Percentiles rank a stretch among this genome's conserved stretches.
Evolutionary conservation across 2,329 filamentous ascomycete species (phyloP).

Genomic region (Hymenoscyphus fructigenus): DNA sequence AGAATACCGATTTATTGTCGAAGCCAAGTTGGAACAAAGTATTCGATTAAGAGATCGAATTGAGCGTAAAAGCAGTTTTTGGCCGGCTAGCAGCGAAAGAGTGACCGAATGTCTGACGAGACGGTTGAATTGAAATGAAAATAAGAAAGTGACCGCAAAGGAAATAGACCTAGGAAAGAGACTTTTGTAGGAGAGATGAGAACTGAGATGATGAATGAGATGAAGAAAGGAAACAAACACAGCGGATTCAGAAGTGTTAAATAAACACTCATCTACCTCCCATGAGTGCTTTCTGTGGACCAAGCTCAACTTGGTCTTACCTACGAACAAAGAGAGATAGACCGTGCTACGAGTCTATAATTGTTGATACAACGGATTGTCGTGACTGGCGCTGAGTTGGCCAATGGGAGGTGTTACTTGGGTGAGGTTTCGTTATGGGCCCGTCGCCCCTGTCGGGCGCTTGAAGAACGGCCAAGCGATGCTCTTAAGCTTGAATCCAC

Average conservation of each 20-base stretch:
- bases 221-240: slow-evolving; percentile 27
- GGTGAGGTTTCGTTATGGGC: slow-evolving; percentile 13
- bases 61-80: slow-evolving; percentile 16
- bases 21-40: background rate
- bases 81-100: slow-evolving; percentile 34
- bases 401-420: slow-evolving; percentile 31
- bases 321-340: slow-evolving; percentile 18
- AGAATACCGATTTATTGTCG: background rate
- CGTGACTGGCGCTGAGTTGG: slow-evolving; percentile 33
- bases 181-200: slow-evolving; percentile 30
- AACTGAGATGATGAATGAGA: slow-evolving; percentile 28
- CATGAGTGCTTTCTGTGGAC: slow-evolving; percentile 18
- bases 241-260: slow-evolving; percentile 31
- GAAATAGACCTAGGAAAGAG: slow-evolving; percentile 21
- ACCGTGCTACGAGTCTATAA: slow-evolving; percentile 31
- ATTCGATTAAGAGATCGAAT: slow-evolving; percentile 13
- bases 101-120: slow-evolving; percentile 31
- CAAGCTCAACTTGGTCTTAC: slow-evolving; percentile 1
- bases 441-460: slow-evolving; percentile 23
- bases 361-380: slow-evolving; percentile 35
- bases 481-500: slow-evolving; percentile 16
- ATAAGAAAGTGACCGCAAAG: slow-evolving; percentile 12
- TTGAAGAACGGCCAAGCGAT: slow-evolving; percentile 25
- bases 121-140: slow-evolving; percentile 29
- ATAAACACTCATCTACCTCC: slow-evolving; percentile 27